Conservation (phyloP, 1,139 yeast genomes). For the Geotrichum reessii region DNA sequence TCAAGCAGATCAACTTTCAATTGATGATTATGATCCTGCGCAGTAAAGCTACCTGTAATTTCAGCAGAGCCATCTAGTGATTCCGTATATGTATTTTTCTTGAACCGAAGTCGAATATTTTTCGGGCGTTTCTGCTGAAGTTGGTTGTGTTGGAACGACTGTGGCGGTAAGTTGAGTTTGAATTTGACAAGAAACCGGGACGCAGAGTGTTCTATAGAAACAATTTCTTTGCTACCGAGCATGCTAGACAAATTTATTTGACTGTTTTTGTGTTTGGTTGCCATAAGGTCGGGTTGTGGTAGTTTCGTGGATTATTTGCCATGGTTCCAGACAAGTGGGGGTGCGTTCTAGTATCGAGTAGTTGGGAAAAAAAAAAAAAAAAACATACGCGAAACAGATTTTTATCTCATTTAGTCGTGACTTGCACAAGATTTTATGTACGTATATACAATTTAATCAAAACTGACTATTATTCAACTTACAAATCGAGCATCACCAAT, state of each 20-base stretch:
- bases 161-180: not conserved
- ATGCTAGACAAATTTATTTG: not conserved
- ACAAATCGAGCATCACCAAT: not conserved
- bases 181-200: not conserved
- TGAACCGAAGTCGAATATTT: not conserved
- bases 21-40: not conserved
- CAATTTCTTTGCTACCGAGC: not conserved
- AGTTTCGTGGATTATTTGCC: not conserved
- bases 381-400: no score
- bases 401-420: not conserved
- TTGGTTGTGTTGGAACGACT: not conserved
- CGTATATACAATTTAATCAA: not conserved
- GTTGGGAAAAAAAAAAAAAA: not conserved
- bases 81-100: not conserved
- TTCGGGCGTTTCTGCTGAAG: not conserved
- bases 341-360: no score
- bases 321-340: not conserved
- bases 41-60: not conserved
- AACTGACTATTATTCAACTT: not conserved
- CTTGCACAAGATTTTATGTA: not conserved
- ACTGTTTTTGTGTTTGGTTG: not conserved
- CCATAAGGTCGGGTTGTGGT: not conserved
- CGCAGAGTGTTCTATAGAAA: not conserved
- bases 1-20: slow-evolving; percentile 2
- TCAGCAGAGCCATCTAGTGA: not conserved